Percentiles rank a stretch among this genome's conserved stretches.
Conservation (phyloP, 352 stramenopile species). For the Globisporangium spinosum region DNA sequence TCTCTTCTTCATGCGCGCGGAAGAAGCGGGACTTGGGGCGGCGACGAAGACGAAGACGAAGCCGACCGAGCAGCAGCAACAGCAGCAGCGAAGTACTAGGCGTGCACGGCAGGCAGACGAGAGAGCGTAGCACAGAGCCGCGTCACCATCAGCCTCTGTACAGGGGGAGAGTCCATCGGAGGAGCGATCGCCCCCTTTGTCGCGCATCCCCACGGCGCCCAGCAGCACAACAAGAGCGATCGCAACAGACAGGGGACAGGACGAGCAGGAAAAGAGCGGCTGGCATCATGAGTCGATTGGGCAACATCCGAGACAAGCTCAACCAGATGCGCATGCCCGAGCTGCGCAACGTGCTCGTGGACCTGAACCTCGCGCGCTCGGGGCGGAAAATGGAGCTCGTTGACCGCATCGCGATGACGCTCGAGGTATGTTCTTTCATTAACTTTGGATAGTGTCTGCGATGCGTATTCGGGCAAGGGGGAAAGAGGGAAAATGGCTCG, state of each 20-base stretch:
- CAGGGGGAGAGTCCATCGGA: background rate
- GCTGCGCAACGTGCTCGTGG: slow-evolving; percentile 65
- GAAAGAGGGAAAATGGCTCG: background rate
- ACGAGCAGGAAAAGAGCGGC: background rate
- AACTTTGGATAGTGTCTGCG: background rate
- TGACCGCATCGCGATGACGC: slow-evolving; percentile 56
- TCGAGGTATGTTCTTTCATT: slow-evolving; percentile 39
- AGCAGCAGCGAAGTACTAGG: background rate
- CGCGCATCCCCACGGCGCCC: background rate
- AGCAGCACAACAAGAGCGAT: slow-evolving; percentile 21
- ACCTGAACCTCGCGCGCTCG: slow-evolving; percentile 64
- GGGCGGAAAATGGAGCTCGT: slow-evolving; percentile 79
- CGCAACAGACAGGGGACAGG: background rate
- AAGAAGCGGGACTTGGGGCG: slow-evolving; percentile 18
- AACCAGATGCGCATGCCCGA: slow-evolving; percentile 66
- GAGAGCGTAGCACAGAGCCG: background rate
- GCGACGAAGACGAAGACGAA: slow-evolving; percentile 6
- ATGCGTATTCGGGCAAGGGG: background rate
- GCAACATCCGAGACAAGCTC: slow-evolving; percentile 44
- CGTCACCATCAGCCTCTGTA: background rate
- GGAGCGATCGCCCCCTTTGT: background rate
- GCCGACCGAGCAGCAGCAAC: slow-evolving; percentile 1
- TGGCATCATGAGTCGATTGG: slow-evolving; percentile 27
- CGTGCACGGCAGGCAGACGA: background rate
- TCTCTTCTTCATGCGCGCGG: slow-evolving; percentile 16